phyloP scores from a whole-genome alignment of 2,329 filamentous ascomycete genomes.

The Arthrobotrys iridis region DNA sequence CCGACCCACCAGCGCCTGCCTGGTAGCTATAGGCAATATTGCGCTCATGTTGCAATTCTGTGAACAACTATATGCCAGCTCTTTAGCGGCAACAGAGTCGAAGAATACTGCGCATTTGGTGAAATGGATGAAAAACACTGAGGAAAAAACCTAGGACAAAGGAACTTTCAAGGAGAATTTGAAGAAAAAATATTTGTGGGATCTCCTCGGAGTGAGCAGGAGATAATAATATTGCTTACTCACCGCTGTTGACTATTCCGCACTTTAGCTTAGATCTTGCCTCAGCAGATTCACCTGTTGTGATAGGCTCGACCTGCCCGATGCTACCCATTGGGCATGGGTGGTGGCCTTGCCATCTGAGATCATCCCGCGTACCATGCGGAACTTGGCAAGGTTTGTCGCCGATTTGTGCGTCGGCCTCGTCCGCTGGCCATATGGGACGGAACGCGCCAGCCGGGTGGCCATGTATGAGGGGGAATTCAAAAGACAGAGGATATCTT shows the following conservation, averaged over 20 bases:
- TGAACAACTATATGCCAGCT: conserved; percentile 28
- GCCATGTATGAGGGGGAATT: neutral
- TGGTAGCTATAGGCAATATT: neutral
- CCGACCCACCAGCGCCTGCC: conserved; percentile 22
- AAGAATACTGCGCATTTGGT: conserved; percentile 7
- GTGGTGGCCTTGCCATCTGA: conserved; percentile 42
- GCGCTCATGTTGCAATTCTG: conserved; percentile 20
- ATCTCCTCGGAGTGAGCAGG: conserved; percentile 18
- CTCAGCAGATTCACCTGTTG: conserved; percentile 37
- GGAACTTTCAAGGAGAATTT: neutral
- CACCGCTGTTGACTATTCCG: neutral
- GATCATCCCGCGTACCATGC: conserved; percentile 34
- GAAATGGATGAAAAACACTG: neutral
- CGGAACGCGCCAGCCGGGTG: conserved; percentile 3
- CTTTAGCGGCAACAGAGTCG: neutral
- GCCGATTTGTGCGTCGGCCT: conserved; percentile 25
- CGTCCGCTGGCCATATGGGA: conserved; percentile 11
- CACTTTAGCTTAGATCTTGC: conserved; percentile 27
- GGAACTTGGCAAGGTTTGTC: conserved; percentile 25
- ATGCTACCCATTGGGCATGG: conserved; percentile 35
- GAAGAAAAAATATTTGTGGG: neutral
- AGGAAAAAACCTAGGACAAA: neutral
- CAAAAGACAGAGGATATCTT: conserved; percentile 1
- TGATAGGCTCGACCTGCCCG: conserved; percentile 51
- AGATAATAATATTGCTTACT: neutral